Evolutionary conservation across 2,329 filamentous ascomycete species (phyloP).

Genomic region (Fusarium armeniacum): DNA sequence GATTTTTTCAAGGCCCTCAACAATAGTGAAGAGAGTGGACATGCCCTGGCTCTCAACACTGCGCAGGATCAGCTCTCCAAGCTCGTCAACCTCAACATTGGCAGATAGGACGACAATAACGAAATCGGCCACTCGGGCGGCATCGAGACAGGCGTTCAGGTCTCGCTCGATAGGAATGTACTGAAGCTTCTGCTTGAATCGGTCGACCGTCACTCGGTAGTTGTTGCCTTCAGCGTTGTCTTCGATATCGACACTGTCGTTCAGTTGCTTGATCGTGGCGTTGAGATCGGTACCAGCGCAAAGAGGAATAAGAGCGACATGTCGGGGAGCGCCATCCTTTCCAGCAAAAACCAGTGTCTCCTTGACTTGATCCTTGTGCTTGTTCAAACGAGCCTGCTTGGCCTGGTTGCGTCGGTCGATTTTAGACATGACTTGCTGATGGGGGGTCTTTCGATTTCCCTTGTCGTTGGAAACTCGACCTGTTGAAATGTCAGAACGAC

Average conservation of each 20-base stretch:
- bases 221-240: slow-evolving; percentile 71
- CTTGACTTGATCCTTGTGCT: slow-evolving; percentile 85
- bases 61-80: slow-evolving; percentile 87
- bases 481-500: slow-evolving; percentile 53
- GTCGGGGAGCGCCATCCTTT: slow-evolving; percentile 85
- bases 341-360: slow-evolving; percentile 88
- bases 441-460: slow-evolving; percentile 85
- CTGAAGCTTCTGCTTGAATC: slow-evolving; percentile 95
- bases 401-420: slow-evolving; percentile 95
- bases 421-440: slow-evolving; percentile 98
- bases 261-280: slow-evolving; percentile 77
- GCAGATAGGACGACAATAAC: slow-evolving; percentile 88
- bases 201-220: slow-evolving; percentile 79
- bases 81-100: slow-evolving; percentile 83
- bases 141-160: slow-evolving; percentile 83
- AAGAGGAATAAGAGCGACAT: slow-evolving; percentile 89
- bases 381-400: slow-evolving; percentile 87
- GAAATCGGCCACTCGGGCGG: slow-evolving; percentile 90
- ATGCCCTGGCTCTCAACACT: slow-evolving; percentile 94
- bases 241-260: slow-evolving; percentile 83
- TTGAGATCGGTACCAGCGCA: slow-evolving; percentile 78
- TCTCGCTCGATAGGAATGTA: slow-evolving; percentile 83
- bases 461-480: slow-evolving; percentile 84
- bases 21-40: slow-evolving; percentile 89
- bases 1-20: slow-evolving; percentile 82